Conservation (phyloP, 2,329 filamentous ascomycete species). For the Aureobasidium mangrovei region DNA sequence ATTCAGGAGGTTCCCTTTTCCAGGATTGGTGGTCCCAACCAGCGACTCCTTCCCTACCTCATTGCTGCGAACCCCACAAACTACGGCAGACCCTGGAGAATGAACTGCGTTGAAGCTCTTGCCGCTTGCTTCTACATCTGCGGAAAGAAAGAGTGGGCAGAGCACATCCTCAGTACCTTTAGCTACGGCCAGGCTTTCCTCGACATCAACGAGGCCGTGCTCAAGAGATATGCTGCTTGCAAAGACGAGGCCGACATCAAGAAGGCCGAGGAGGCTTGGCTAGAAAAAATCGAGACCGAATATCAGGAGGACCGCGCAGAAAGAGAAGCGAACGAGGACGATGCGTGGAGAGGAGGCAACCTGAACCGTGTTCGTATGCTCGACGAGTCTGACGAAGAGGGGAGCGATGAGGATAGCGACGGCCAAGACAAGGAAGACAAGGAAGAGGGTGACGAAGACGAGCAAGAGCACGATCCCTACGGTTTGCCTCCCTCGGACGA, state of each 20-base stretch:
- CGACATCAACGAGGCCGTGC: conserved; percentile 74
- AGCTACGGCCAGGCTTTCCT: conserved; percentile 82
- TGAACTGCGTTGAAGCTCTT: conserved; percentile 93
- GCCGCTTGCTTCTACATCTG: conserved; percentile 92
- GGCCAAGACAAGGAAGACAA: conserved; percentile 39
- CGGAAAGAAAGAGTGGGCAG: conserved; percentile 83
- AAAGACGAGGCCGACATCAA: conserved; percentile 75
- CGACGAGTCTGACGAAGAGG: conserved; percentile 43
- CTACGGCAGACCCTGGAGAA: conserved; percentile 87
- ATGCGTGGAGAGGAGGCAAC: conserved; percentile 88
- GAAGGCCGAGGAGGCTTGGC: conserved; percentile 75
- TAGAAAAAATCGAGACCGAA: conserved; percentile 80
- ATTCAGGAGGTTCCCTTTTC: conserved; percentile 85
- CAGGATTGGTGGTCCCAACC: conserved; percentile 87
- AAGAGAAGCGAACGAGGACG: conserved; percentile 51
- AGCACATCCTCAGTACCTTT: conserved; percentile 72
- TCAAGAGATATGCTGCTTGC: conserved; percentile 80
- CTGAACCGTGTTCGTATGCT: conserved; percentile 56
- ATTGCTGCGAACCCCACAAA: conserved; percentile 96
- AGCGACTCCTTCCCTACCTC: conserved; percentile 83
- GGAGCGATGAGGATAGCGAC: conserved; percentile 32
- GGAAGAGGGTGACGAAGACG: conserved; percentile 34
- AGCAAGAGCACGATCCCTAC: conserved; percentile 56
- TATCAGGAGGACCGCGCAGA: conserved; percentile 70
- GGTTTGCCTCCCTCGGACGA: conserved; percentile 67